phyloP scores from a whole-genome alignment of 140 eudicot species.

The Oenanthe javanica region DNA sequence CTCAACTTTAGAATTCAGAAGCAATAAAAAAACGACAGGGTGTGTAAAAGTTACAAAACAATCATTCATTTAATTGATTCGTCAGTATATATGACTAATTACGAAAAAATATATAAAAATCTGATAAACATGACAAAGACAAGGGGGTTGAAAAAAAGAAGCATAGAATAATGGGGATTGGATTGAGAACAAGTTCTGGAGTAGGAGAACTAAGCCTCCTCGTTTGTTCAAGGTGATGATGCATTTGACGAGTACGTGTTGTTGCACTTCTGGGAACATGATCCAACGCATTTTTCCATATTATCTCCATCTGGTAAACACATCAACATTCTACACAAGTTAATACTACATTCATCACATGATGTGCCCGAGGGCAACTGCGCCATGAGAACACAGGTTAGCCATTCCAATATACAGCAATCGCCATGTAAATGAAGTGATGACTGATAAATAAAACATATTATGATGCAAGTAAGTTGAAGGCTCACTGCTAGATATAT shows the following conservation, averaged over 20 bases:
- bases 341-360: not conserved
- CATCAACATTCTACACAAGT: not conserved
- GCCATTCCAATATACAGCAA: not conserved
- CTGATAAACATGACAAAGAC: not conserved
- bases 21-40: not conserved
- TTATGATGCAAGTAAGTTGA: too few species aligned
- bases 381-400: not conserved
- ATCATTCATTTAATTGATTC: not conserved
- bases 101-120: not conserved
- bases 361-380: too few species aligned
- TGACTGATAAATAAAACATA: too few species aligned
- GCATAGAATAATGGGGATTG: not conserved
- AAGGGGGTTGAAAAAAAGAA: not conserved
- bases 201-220: not conserved
- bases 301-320: constrained; percentile 51
- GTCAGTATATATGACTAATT: not conserved
- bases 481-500: too few species aligned
- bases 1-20: not conserved
- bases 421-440: too few species aligned
- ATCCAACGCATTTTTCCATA: constrained; percentile 69
- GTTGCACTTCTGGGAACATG: constrained; percentile 65
- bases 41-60: not conserved
- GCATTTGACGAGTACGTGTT: constrained; percentile 36
- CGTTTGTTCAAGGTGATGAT: constrained; percentile 15
- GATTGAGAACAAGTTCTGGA: not conserved